Percentiles rank a stretch among this genome's conserved stretches.
phyloP scores from a whole-genome alignment of 352 stramenopile species.

The Globisporangium apiculatum region DNA sequence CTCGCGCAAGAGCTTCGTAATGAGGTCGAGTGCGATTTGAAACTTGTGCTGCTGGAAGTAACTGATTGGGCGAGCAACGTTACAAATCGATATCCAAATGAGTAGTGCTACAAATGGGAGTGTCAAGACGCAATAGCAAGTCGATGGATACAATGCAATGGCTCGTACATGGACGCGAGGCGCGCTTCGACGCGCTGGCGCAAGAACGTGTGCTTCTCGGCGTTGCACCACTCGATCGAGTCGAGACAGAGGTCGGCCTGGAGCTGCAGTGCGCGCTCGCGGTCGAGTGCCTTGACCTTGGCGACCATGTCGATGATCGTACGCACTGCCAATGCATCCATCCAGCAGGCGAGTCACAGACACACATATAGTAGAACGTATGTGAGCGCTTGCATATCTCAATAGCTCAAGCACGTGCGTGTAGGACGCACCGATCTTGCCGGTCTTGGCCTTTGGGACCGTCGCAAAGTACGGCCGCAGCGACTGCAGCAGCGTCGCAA shows the following conservation, averaged over 20 bases:
- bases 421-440: slow-evolving; percentile 89
- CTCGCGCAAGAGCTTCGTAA: slow-evolving; percentile 93
- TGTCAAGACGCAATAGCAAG: neutral
- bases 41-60: slow-evolving; percentile 91
- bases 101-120: neutral
- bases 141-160: neutral
- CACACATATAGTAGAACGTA: neutral
- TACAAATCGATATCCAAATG: too few relatives aligned
- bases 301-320: slow-evolving; percentile 97
- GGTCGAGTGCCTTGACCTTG: slow-evolving; percentile 82
- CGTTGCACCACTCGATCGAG: slow-evolving; percentile 93
- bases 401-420: neutral
- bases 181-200: slow-evolving; percentile 96
- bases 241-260: slow-evolving; percentile 92
- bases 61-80: slow-evolving; percentile 15
- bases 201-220: slow-evolving; percentile 96
- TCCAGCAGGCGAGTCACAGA: neutral
- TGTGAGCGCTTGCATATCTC: neutral
- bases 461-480: slow-evolving; percentile 92
- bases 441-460: slow-evolving; percentile 97
- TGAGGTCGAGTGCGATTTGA: slow-evolving; percentile 89
- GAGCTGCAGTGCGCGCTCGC: slow-evolving; percentile 91
- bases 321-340: slow-evolving; percentile 63
- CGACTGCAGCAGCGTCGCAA: slow-evolving; percentile 80
- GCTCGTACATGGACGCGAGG: slow-evolving; percentile 78